A percentile compares a stretch with the other conserved stretches of the same genome.
phyloP scores from a whole-genome alignment of 495 filamentous ascomycete species.

The Penicilliopsis zonata region DNA sequence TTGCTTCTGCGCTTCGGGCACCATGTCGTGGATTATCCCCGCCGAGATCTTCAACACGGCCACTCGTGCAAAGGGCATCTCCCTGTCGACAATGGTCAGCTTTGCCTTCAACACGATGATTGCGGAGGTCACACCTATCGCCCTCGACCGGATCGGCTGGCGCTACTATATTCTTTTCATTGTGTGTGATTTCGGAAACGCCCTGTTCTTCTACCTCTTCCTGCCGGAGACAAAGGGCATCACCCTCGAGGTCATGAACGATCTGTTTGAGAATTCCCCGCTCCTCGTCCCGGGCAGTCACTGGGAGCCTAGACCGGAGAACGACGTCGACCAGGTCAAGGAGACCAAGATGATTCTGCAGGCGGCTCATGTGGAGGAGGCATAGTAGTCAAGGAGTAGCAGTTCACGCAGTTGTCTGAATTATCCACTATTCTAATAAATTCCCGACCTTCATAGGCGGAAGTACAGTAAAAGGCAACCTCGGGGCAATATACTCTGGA shows the following conservation, averaged over 20 bases:
- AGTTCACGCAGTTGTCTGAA: too few species aligned
- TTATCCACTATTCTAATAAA: too few species aligned
- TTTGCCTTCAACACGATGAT: conserved; percentile 69
- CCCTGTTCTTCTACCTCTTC: conserved; percentile 50
- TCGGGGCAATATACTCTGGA: too few species aligned
- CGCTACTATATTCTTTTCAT: conserved; percentile 47
- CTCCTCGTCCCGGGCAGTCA: conserved; percentile 44
- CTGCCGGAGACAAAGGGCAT: conserved; percentile 54
- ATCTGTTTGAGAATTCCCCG: conserved; percentile 56
- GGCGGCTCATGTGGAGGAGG: too few species aligned
- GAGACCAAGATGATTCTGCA: too few species aligned
- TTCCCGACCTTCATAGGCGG: too few species aligned
- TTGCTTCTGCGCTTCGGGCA: conserved; percentile 52
- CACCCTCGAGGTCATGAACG: conserved; percentile 60
- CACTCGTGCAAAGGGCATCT: conserved; percentile 54
- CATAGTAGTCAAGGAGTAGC: too few species aligned
- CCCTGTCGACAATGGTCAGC: conserved; percentile 49
- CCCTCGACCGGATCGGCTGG: conserved; percentile 39
- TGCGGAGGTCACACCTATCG: conserved; percentile 51
- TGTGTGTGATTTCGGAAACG: conserved; percentile 41
- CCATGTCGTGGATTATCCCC: conserved; percentile 51
- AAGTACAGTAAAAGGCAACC: too few species aligned
- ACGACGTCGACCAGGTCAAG: too few species aligned
- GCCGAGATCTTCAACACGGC: conserved; percentile 61
- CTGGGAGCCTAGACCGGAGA: too few species aligned